Percentiles rank a stretch among this genome's conserved stretches.
phyloP scores from a whole-genome alignment of 2,329 filamentous ascomycete genomes.

The Penicillium sp. region DNA sequence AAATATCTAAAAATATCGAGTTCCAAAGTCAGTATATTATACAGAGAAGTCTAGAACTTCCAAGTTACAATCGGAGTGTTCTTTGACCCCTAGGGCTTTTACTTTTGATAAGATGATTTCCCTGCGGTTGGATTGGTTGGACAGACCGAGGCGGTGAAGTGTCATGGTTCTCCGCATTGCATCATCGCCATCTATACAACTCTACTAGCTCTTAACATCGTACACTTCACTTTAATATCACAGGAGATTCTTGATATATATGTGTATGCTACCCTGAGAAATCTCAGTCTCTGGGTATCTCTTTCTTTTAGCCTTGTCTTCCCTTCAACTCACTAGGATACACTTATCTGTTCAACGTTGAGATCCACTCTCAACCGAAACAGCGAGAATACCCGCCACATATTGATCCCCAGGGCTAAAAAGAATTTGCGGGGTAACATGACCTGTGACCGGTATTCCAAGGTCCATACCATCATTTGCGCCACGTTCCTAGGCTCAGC shows the following conservation, averaged over 20 bases:
- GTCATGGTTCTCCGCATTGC: conserved; percentile 22
- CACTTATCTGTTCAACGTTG: not conserved
- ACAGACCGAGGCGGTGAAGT: conserved; percentile 20
- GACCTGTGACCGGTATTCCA: not conserved
- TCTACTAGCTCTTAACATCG: not conserved
- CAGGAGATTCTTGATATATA: not conserved
- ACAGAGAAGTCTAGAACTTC: not conserved
- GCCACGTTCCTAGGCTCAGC: not conserved
- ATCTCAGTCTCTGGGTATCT: not conserved
- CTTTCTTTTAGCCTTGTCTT: not conserved
- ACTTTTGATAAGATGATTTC: conserved; percentile 14
- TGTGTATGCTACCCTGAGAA: not conserved
- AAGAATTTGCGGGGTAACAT: conserved; percentile 7
- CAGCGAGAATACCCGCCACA: conserved; percentile 3
- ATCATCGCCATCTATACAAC: conserved; percentile 9
- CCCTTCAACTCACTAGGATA: no score
- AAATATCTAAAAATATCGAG: not conserved
- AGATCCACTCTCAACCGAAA: conserved; percentile 11
- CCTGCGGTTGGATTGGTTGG: conserved; percentile 13
- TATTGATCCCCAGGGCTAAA: conserved; percentile 1
- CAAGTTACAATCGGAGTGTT: not conserved
- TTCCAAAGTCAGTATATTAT: no score
- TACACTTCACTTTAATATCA: not conserved
- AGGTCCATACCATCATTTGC: not conserved
- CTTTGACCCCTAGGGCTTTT: not conserved